Conservation (phyloP, 169 alveolate genomes). For the Cryptosporidium muris region DNA sequence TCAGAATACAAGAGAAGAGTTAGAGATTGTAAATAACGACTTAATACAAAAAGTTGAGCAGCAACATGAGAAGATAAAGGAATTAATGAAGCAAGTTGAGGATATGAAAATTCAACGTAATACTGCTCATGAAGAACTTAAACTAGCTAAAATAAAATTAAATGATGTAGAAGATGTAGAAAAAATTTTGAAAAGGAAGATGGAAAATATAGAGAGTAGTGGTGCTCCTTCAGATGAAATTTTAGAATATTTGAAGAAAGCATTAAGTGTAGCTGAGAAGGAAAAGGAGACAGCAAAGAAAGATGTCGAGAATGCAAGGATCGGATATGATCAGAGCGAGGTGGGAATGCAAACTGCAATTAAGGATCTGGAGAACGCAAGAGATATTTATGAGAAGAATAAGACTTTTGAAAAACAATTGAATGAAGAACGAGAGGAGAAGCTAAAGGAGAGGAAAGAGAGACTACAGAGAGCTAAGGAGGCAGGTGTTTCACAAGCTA, state of each 20-base stretch:
- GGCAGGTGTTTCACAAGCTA: constrained; percentile 1
- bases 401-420: constrained; percentile 31
- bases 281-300: constrained; percentile 31
- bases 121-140: constrained; percentile 54
- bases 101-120: constrained; percentile 38
- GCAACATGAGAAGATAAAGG: constrained; percentile 8
- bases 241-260: constrained; percentile 24
- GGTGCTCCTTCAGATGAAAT: constrained; percentile 71
- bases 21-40: constrained; percentile 49
- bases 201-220: constrained; percentile 18
- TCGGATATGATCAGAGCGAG: constrained; percentile 24
- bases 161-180: constrained; percentile 35
- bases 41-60: constrained; percentile 57
- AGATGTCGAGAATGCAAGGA: constrained; percentile 20
- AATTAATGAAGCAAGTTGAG: constrained; percentile 51
- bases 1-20: constrained; percentile 46
- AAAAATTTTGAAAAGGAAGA: constrained; percentile 20
- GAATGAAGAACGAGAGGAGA: constrained; percentile 18
- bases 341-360: constrained; percentile 29
- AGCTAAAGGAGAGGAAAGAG: constrained; percentile 2
- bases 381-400: background rate
- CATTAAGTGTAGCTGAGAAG: constrained; percentile 46
- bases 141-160: constrained; percentile 15
- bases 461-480: constrained; percentile 5
- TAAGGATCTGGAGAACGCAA: constrained; percentile 19